Evolutionary conservation across 163 green algal species (phyloP), one percentile per base, ranked within the genome.

Genomic region (Smithsoniella earleae): DNA sequence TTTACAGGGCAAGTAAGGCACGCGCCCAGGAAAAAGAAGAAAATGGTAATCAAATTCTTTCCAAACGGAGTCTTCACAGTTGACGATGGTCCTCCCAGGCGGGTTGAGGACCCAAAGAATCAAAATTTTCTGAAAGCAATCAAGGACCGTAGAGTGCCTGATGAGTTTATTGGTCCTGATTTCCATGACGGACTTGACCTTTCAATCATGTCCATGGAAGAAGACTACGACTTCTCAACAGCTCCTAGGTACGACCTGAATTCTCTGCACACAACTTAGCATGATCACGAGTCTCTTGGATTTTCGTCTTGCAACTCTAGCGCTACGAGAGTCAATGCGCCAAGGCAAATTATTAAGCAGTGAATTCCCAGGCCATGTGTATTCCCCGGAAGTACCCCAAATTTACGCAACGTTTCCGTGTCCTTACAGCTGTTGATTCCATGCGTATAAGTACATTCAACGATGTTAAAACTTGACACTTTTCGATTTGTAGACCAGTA

Each of bases 1-100:
- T 49, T 3, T 69, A 34, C 58, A 69, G 58, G 58, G 3, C 58
- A 69, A 69, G 43, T 69, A 69, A 30, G 58, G 30, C 40, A 69
- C 20, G 58, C 58, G 5, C 58, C 58, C 6, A 69, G 43, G 25
- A 69, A 69, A 31, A 69, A 69, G 58, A 69, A 30, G 27, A 69
- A 69, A 34, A 69, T 69, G 58, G 58, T 69, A 18, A 69, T 69
- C 25, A 69, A 69, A 13, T 69, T 69, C 58, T 69, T 45, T 33
- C 58, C 20, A 5, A 69, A 69, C 25, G 27, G 34, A 18, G 1
- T 69, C 4, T 69, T 69, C 58, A 69, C 58, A n/a, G 58, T 69
- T 16, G 58, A 69, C 16, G 58, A 69, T 38, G 58, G 58, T 33
- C 58, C 58, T 30, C n/a, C 58, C 10, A 30, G 58, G 20, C 40